phyloP scores from a whole-genome alignment of 2,329 filamentous ascomycete genomes.

The Chaetomiaceae sp. region DNA sequence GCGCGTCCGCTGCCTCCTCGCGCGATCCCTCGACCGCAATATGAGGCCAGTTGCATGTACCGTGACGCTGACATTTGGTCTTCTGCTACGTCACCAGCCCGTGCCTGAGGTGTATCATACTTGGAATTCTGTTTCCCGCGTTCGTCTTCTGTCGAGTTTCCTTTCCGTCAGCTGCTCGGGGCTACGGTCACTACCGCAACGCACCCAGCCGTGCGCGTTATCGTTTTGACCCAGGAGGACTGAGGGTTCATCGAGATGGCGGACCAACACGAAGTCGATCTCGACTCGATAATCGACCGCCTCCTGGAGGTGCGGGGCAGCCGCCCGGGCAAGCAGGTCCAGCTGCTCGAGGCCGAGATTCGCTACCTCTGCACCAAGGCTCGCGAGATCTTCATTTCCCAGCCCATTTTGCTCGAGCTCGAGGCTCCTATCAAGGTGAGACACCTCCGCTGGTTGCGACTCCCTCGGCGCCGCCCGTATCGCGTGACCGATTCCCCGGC shows the following conservation, averaged over 20 bases:
- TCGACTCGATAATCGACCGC: conserved; percentile 99
- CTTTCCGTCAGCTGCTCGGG: conserved; percentile 20
- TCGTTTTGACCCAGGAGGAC: conserved; percentile 36
- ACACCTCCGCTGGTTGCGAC: neutral
- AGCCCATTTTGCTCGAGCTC: conserved; percentile 94
- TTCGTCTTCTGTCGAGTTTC: conserved; percentile 13
- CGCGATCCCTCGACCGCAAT: too few relatives aligned
- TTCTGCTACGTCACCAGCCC: conserved; percentile 2
- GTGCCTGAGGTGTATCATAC: conserved; percentile 24
- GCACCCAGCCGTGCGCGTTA: conserved; percentile 26
- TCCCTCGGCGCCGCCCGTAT: neutral
- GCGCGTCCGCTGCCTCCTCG: too few relatives aligned
- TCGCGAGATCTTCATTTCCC: conserved; percentile 98
- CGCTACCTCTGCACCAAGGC: conserved; percentile 97
- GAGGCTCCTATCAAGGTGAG: conserved; percentile 98
- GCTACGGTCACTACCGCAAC: conserved; percentile 25
- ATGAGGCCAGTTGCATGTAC: neutral
- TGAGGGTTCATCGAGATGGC: conserved; percentile 42
- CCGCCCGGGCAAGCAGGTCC: conserved; percentile 96
- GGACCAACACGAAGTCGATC: conserved; percentile 80
- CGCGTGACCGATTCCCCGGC: conserved; percentile 5
- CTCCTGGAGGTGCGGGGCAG: conserved; percentile 96
- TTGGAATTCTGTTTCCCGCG: conserved; percentile 15
- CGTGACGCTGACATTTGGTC: conserved; percentile 12
- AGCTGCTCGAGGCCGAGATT: conserved; percentile 93